Evolutionary conservation across 176 grass and related monocot species (phyloP).

Genomic region (Rhynchospora tenuis): DNA sequence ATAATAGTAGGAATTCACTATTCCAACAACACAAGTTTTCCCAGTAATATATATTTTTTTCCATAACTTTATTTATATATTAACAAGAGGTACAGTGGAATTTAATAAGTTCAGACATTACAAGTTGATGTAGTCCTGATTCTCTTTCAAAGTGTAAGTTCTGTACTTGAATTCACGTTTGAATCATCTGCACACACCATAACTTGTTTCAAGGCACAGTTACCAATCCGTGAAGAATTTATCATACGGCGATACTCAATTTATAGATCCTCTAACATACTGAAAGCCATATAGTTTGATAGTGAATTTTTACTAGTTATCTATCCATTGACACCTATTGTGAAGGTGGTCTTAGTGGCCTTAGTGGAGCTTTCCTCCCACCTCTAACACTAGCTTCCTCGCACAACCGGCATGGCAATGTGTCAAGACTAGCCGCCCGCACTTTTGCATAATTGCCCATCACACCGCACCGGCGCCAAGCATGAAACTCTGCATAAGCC

Average conservation of each 20-base stretch:
- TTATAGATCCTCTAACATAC: neutral
- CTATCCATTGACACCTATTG: neutral
- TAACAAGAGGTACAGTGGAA: neutral
- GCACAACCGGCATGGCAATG: slow-evolving; percentile 44
- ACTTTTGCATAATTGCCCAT: slow-evolving; percentile 37
- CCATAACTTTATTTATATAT: neutral
- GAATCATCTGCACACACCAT: neutral
- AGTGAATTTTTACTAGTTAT: no score
- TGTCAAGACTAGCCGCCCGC: slow-evolving; percentile 34
- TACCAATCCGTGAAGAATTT: neutral
- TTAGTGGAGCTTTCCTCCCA: slow-evolving; percentile 28
- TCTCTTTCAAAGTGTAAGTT: neutral
- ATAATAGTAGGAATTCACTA: neutral
- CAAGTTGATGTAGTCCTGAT: neutral
- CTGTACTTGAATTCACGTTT: neutral
- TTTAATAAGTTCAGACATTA: neutral
- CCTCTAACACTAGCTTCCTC: slow-evolving; percentile 36
- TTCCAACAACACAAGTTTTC: neutral
- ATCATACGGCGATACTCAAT: neutral
- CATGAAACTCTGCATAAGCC: slow-evolving; percentile 53
- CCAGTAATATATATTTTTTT: neutral
- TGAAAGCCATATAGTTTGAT: neutral
- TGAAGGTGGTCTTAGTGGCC: neutral
- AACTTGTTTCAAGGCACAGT: neutral
- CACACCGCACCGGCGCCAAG: slow-evolving; percentile 46